Evolutionary conservation across 345 rosid species (phyloP), one percentile per base, ranked within the genome.

Genomic region (Salix viminalis): DNA sequence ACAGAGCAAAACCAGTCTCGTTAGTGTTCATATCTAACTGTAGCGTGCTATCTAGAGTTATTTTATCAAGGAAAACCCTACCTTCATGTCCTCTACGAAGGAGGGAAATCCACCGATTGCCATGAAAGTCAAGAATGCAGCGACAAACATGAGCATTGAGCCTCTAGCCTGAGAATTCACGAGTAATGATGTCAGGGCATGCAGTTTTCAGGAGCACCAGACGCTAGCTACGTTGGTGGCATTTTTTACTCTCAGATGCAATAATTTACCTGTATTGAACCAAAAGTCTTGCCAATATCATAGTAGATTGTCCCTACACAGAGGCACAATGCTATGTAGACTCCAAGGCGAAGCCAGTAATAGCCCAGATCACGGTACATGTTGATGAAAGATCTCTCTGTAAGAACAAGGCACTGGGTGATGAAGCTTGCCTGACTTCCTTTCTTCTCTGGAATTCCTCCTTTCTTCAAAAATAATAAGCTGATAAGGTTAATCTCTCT

Each of bases 291-390:
- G 62, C 94, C 90, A 50, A 87, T 65, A 30, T 84, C 83, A 44
- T 58, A 21, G 67, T 72, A 87, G 50, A 84, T 84, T 0, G 87
- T 90, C 19, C 90, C 94, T 6, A 87, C 80, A 21, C 92, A 87
- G 12, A 90, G 70, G 52, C 89, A 77, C 54, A 87, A 66, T 1
- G 88, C 89, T 26, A 89, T 62, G 24, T 90, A 86, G 75, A 87
- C 80, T 13, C 79, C 90, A 50, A 89, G 82, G 58, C 90, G 89
- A 75, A 89, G 87, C 94, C 91, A 89, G 46, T 89, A 90, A 67
- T 89, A 90, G 28, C 91, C 92, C 70, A 89, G 69, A 62, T 89
- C 91, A 1, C 94, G 90, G 21, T 82, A 86, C 92, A 90, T 90
- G 84, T 90, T 87, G 58, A 70, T 69, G 34, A 70, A 76, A 2